A percentile compares a stretch with the other conserved stretches of the same genome.
These are phyloP conservation scores for Kalmanozyma brasiliensis DNA, from an alignment of 1,284 basidiomycete species.

Conservation along the genomic window DNA sequence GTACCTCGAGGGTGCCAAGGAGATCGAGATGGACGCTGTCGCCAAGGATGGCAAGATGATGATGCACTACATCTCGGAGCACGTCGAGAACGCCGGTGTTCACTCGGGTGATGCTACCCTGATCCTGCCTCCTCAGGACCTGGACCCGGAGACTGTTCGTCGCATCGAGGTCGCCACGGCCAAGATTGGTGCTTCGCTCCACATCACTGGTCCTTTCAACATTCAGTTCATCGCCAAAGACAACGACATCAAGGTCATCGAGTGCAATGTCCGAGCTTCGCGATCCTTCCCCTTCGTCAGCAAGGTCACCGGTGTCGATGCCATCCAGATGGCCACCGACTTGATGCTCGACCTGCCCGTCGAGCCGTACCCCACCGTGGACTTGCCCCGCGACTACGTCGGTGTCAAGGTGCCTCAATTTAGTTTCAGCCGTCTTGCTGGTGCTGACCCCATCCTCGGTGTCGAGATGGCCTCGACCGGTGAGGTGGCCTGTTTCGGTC, in stretches of 20 bases:
- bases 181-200: constrained; percentile 93
- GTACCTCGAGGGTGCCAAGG: constrained; percentile 99
- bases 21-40: constrained; percentile 99
- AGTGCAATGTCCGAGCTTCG: constrained; percentile 97
- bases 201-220: constrained; percentile 98
- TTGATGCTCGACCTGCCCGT: constrained; percentile 93
- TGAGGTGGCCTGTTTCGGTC: constrained; percentile 97
- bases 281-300: constrained; percentile 99
- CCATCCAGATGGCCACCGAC: constrained; percentile 97
- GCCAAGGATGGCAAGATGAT: constrained; percentile 96
- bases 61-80: constrained; percentile 99
- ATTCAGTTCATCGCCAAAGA: constrained; percentile 99
- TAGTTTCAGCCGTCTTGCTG: constrained; percentile 92
- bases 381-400: constrained; percentile 89
- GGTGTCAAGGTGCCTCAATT: constrained; percentile 99
- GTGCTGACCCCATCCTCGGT: constrained; percentile 96
- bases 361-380: constrained; percentile 87
- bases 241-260: constrained; percentile 99
- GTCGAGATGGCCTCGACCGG: constrained; percentile 99
- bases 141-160: constrained; percentile 93
- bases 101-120: constrained; percentile 97
- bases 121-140: constrained; percentile 95
- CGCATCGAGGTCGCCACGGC: constrained; percentile 95
- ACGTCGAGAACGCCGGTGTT: constrained; percentile 98
- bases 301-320: constrained; percentile 96